phyloP scores from a whole-genome alignment of 176 grass and related monocot genomes.

The Oropetium thomaeum region DNA sequence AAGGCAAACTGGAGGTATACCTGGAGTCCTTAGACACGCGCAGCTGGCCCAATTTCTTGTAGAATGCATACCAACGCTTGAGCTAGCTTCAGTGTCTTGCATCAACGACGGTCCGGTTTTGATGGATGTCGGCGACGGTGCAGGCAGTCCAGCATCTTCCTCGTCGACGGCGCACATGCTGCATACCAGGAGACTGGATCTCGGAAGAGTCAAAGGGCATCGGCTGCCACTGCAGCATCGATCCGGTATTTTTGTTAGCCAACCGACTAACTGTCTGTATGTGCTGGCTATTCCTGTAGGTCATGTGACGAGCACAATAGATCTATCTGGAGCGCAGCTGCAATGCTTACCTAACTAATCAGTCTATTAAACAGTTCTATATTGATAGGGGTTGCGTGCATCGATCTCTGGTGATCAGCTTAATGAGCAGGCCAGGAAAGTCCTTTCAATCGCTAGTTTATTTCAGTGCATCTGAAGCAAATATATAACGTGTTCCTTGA shows the following conservation, averaged over 20 bases:
- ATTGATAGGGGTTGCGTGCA: constrained; percentile 33
- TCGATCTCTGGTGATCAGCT: constrained; percentile 22
- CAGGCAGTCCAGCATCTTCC: constrained; percentile 1
- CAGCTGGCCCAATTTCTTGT: background rate
- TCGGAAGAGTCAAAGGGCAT: constrained; percentile 38
- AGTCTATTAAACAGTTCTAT: constrained; percentile 16
- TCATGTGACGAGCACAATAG: constrained; percentile 44
- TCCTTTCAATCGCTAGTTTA: constrained; percentile 23
- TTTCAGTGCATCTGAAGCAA: constrained; percentile 25
- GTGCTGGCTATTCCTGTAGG: background rate
- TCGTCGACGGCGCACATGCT: constrained; percentile 17
- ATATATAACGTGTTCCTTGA: background rate
- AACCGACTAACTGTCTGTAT: constrained; percentile 8
- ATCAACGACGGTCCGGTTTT: background rate
- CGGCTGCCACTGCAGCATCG: constrained; percentile 14
- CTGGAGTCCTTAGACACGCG: background rate
- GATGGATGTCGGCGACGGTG: constrained; percentile 12
- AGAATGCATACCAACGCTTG: too few species aligned
- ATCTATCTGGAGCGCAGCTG: constrained; percentile 10
- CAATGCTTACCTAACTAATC: constrained; percentile 7
- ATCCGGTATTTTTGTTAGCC: constrained; percentile 46
- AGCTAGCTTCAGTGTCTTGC: background rate
- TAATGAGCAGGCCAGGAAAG: too few species aligned
- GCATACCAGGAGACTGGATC: constrained; percentile 19
- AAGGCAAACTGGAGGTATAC: background rate